A percentile compares a stretch with the other conserved stretches of the same genome.
These are phyloP conservation scores for Boletus sp. DNA, from an alignment of 768 basidiomycete genomes.

Conservation along the genomic window DNA sequence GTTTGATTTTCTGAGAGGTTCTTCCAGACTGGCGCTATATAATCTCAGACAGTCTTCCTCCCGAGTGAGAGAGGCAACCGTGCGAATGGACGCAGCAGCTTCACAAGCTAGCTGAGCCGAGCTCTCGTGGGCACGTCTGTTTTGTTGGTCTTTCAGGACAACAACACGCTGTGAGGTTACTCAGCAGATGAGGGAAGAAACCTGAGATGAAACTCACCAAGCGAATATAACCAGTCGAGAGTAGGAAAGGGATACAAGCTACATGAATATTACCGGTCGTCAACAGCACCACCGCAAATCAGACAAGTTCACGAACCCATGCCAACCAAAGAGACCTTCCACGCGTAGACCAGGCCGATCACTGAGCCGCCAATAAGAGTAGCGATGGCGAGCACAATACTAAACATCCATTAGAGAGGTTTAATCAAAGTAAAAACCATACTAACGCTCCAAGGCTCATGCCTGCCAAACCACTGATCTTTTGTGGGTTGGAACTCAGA, in stretches of 20 bases:
- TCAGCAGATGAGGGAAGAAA: slow-evolving; percentile 1
- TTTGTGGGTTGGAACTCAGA: slow-evolving; percentile 85
- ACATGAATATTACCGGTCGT: background rate
- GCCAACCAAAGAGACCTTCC: slow-evolving; percentile 79
- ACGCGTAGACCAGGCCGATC: slow-evolving; percentile 75
- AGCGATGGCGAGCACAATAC: slow-evolving; percentile 75
- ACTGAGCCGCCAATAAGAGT: slow-evolving; percentile 71
- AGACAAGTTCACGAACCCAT: slow-evolving; percentile 37
- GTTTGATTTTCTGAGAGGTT: slow-evolving; percentile 65
- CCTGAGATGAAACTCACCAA: slow-evolving; percentile 44
- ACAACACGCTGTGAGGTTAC: slow-evolving; percentile 60
- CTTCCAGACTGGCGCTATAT: slow-evolving; percentile 71
- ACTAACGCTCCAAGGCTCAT: slow-evolving; percentile 78
- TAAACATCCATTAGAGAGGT: slow-evolving; percentile 23
- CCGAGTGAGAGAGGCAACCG: slow-evolving; percentile 84
- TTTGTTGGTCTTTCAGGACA: slow-evolving; percentile 80
- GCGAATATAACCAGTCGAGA: slow-evolving; percentile 83
- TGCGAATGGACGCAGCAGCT: slow-evolving; percentile 85
- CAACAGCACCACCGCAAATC: background rate
- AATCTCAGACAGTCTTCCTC: slow-evolving; percentile 75
- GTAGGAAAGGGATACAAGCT: slow-evolving; percentile 66
- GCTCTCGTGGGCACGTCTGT: slow-evolving; percentile 74
- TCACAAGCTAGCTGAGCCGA: slow-evolving; percentile 92
- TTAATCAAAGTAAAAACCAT: background rate
- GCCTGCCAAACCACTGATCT: slow-evolving; percentile 84